Evolutionary conservation across 805 yeast genomes (phyloP), one percentile per base, ranked within the genome.

Genomic region (Blastobotrys terrestris): DNA sequence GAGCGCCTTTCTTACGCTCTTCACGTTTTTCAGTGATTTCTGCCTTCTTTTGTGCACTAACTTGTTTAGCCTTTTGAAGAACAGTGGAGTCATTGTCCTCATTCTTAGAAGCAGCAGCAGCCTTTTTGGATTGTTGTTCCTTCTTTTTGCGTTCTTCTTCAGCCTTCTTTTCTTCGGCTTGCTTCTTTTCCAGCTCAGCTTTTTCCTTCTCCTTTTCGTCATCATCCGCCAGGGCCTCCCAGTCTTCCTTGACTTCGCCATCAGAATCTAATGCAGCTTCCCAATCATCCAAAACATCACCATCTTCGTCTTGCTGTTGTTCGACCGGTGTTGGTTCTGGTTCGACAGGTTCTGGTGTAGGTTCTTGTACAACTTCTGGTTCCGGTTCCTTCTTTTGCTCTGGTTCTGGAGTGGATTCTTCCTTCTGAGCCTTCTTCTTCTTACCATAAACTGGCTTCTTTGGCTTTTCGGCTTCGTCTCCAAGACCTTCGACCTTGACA

Each of bases 201-300:
- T 52, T 46, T 15, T 52, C 57, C 14, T 35, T 51, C 7, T 48
- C 49, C 15, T 44, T 44, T 15, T 49, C 48, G 19, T 60, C 49
- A 3, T 31, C 42, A n/a, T 51, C 58, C 15, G 52, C 58, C 6
- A 35, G 31, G 2, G 51, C 55, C 21, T 59, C 66, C 60, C 66
- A 65, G 45, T 60, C 67, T 16, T 68, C 72, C 44, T 74, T 77
- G 53, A 77, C 69, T 62, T 80, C 85, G 76, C 81, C 80, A 54
- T 72, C 78, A 31, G 65, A 70, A 44, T 76, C 81, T 19, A 76
- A 76, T 22, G 74, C 75, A 49, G 80, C 84, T 53, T 89, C 96
- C 96, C 96, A 89, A 67, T 87, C 95, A 58, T 90, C 96, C 53
- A 85, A 76, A 31, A 87, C 72, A 13, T 76, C 83, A 31, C 79